phyloP scores from a whole-genome alignment of 75 land plant species.

The Pinus albicaulis region DNA sequence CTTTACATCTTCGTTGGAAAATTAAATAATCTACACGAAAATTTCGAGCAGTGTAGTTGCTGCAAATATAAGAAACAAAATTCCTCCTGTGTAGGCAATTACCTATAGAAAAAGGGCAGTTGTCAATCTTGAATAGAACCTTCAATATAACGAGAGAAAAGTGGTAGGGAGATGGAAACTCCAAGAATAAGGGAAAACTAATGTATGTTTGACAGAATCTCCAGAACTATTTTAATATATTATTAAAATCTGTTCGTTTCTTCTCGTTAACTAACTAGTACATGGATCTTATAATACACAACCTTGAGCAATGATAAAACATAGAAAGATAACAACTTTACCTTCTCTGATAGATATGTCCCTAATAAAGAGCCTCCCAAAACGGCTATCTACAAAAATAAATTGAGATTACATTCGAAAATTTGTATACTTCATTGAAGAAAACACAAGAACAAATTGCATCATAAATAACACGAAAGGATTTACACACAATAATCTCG shows the following conservation, averaged over 20 bases:
- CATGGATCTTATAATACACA: not conserved
- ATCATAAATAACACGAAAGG: not conserved
- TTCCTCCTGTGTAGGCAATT: conserved; percentile 87
- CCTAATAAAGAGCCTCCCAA: conserved; percentile 93
- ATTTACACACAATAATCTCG: not conserved
- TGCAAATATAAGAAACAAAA: conserved; percentile 88
- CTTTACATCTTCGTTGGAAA: not conserved
- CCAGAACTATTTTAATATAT: not conserved
- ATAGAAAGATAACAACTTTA: conserved; percentile 12
- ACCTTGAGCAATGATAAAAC: not conserved
- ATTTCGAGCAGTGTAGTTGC: conserved; percentile 70
- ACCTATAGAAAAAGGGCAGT: conserved; percentile 37
- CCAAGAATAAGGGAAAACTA: not conserved
- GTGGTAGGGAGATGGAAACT: not conserved
- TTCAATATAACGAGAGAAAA: not conserved
- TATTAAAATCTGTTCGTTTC: not conserved
- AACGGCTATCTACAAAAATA: conserved; percentile 78
- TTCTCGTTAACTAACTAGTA: not conserved
- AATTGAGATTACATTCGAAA: not conserved
- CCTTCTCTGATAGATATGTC: conserved; percentile 88
- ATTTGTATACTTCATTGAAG: not conserved
- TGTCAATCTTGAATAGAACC: not conserved
- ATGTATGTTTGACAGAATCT: not conserved
- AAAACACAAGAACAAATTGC: not conserved
- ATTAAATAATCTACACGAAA: conserved; percentile 17